Conservation (phyloP, 345 rosid genomes). For the Lepidium aucheri region DNA sequence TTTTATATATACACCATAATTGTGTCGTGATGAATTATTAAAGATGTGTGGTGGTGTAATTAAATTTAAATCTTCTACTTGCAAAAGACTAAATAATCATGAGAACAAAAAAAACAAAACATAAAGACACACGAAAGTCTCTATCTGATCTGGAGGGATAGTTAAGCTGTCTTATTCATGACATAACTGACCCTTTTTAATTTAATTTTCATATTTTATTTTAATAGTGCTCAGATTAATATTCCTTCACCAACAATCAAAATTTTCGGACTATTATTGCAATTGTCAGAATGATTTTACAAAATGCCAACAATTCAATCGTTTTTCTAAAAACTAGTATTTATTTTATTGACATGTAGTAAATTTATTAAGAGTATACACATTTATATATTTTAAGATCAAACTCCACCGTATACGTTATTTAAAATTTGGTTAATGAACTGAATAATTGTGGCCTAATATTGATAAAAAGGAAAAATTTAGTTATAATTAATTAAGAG, state of each 20-base stretch:
- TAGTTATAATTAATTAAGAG: too few species aligned
- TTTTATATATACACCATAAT: background rate
- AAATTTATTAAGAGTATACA: too few species aligned
- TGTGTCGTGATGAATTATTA: constrained; percentile 9
- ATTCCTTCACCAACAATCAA: background rate
- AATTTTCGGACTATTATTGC: constrained; percentile 1
- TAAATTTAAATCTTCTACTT: background rate
- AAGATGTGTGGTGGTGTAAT: background rate
- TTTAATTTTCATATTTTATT: background rate
- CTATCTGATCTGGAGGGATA: constrained; percentile 13
- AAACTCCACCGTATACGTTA: too few species aligned
- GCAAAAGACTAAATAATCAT: background rate
- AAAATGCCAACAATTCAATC: background rate
- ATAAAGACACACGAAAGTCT: background rate
- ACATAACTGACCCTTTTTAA: background rate
- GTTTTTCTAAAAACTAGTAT: constrained; percentile 1
- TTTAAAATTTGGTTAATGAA: too few species aligned
- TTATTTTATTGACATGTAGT: too few species aligned
- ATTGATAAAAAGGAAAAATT: too few species aligned
- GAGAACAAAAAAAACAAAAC: background rate
- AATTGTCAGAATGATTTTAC: background rate
- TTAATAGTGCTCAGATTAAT: background rate
- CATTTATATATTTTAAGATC: too few species aligned
- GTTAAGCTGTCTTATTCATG: constrained; percentile 22
- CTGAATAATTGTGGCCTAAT: too few species aligned